A percentile compares a stretch with the other conserved stretches of the same genome.
Conservation (phyloP, 371 early-diverging fungal species). For the Syncephalastrum contaminatum region DNA sequence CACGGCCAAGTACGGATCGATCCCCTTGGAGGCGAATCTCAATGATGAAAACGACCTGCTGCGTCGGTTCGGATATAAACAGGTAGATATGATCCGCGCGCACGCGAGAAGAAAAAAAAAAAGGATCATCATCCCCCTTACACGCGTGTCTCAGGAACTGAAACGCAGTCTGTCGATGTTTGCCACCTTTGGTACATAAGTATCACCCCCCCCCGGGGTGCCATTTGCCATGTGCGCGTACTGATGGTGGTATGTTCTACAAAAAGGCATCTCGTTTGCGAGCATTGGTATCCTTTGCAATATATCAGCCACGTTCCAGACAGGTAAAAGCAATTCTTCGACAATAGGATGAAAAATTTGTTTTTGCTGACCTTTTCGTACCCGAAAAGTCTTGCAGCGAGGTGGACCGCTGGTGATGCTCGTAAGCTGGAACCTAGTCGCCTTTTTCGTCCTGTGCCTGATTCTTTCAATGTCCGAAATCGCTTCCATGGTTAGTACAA, state of each 20-base stretch:
- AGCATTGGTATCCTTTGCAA: constrained; percentile 48
- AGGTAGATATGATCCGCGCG: constrained; percentile 11
- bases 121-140: neutral
- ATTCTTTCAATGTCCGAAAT: constrained; percentile 72
- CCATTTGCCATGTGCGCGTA: neutral
- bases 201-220: neutral
- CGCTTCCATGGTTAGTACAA: constrained; percentile 48
- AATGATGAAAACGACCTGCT: constrained; percentile 2
- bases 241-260: neutral
- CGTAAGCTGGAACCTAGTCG: constrained; percentile 61
- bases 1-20: too few relatives aligned
- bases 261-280: constrained; percentile 40
- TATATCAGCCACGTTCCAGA: constrained; percentile 46
- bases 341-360: neutral
- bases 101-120: neutral
- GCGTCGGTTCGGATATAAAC: constrained; percentile 30
- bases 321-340: constrained; percentile 21
- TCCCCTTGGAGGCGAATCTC: too few relatives aligned
- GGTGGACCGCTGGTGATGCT: constrained; percentile 46
- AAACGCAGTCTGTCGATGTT: constrained; percentile 37
- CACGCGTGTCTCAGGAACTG: constrained; percentile 21
- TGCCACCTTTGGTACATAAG: constrained; percentile 41
- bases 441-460: constrained; percentile 59
- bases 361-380: neutral
- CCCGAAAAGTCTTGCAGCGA: constrained; percentile 29